Base-by-base conservation (phyloP, 2,329 filamentous ascomycete genomes). In the Fusarium piperis region DNA sequence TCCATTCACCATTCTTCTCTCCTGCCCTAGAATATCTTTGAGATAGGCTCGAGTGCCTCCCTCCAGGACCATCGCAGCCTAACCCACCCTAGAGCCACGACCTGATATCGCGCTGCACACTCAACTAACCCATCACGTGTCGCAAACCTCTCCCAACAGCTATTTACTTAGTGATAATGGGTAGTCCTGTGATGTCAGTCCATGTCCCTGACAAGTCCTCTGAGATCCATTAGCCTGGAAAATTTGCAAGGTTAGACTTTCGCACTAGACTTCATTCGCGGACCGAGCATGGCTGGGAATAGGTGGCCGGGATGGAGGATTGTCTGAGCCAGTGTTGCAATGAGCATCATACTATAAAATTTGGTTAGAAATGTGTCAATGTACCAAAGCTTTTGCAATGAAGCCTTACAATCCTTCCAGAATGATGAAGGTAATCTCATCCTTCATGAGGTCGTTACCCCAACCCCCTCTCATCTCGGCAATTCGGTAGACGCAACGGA, bases 351-450 rank as follows among this genome's bases (percentile, higher is more conserved):
- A 13, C 52, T 55, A 3, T 6, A 11, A 6, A 11, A 2, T 13
- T 1, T 12, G 2, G 51, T 55, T 20, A 53, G 18, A 23, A 18
- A 52, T 7, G 2, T 13, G 16, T 33, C n/a, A 2, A 10, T 13
- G 10, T 6, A 15, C 11, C 28, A 1, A 0, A 20, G 1, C 8
- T 8, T 18, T 4, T 3, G 13, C n/a, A 1, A 33, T 9, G 18
- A 4, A 16, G 2, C 10, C 51, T 55, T 6, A 55, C 52, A 35
- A 26, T 55, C 52, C 52, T 36, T 55, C 52, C 0, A 55, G 10
- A 18, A 55, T n/a, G 11, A 55, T 55, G 4, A 55, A 55, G 4
- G 52, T 9, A 55, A 28, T 36, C 20, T 55, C 32, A 18, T 55
- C 52, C 20, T 28, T 23, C 52, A 55, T 55, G 18, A 55, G 52